These are phyloP conservation scores for Fusarium devonianum DNA, from an alignment of 2,329 filamentous ascomycete species.

Conservation along the genomic window DNA sequence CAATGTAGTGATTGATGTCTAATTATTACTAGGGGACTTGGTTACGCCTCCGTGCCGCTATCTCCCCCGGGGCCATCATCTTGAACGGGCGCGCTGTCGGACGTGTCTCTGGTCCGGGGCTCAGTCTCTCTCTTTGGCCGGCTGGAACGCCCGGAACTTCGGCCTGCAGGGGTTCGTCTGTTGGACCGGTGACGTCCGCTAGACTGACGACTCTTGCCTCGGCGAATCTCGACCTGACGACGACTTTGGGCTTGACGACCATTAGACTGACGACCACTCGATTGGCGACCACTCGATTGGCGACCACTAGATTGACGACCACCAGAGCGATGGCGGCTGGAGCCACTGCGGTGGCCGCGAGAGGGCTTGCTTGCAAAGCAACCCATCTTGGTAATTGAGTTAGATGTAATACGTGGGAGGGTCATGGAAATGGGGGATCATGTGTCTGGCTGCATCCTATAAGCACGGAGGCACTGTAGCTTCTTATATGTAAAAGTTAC, in stretches of 20 bases:
- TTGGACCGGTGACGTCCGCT: not conserved
- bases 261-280: not conserved
- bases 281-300: not conserved
- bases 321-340: not conserved
- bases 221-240: no score
- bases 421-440: no score
- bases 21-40: no score
- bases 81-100: not conserved
- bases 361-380: slow-evolving; percentile 12
- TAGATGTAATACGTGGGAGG: not conserved
- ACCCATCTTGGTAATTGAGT: slow-evolving; percentile 8
- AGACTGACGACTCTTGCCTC: no score
- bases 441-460: no score
- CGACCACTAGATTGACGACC: not conserved
- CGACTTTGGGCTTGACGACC: no score
- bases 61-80: not conserved
- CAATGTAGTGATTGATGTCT: no score
- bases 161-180: not conserved
- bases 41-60: not conserved
- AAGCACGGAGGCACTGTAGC: no score
- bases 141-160: not conserved
- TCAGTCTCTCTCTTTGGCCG: not conserved
- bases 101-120: not conserved
- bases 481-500: no score
- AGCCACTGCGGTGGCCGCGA: not conserved